These are phyloP conservation scores for Gautieria morchelliformis DNA, from an alignment of 768 basidiomycete species.

Conservation along the genomic window DNA sequence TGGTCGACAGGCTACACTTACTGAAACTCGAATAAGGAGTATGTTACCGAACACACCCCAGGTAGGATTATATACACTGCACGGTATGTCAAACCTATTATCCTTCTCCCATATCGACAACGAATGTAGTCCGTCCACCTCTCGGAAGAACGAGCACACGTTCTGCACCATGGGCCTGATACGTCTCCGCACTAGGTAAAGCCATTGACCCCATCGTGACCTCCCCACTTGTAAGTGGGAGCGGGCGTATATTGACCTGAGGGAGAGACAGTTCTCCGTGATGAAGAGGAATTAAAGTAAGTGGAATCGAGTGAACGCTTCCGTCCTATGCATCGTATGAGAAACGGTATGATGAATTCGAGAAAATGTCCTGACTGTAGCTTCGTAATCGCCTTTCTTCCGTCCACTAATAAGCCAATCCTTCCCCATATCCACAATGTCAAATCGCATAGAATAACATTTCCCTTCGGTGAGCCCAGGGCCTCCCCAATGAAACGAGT, in stretches of 20 bases:
- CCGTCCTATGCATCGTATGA: slow-evolving; percentile 40
- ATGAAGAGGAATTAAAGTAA: slow-evolving; percentile 81
- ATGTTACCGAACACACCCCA: no score
- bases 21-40: no score
- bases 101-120: slow-evolving; percentile 56
- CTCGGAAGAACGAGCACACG: slow-evolving; percentile 74
- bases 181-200: slow-evolving; percentile 63
- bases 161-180: slow-evolving; percentile 80
- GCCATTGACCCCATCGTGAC: slow-evolving; percentile 48
- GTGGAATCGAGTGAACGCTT: slow-evolving; percentile 43
- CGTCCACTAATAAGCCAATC: slow-evolving; percentile 88
- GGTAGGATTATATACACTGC: no score
- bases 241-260: slow-evolving; percentile 53
- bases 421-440: slow-evolving; percentile 68
- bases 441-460: slow-evolving; percentile 59
- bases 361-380: slow-evolving; percentile 40
- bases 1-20: no score
- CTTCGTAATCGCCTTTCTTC: slow-evolving; percentile 76
- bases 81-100: not conserved
- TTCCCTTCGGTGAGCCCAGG: slow-evolving; percentile 26
- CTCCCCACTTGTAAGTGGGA: slow-evolving; percentile 38
- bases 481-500: slow-evolving; percentile 70
- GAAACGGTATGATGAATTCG: not conserved
- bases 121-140: slow-evolving; percentile 72
- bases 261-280: slow-evolving; percentile 77